Evolutionary conservation across 495 filamentous ascomycete genomes (phyloP), one percentile per base, ranked within the genome.

Genomic region (Oidiodendron maius): DNA sequence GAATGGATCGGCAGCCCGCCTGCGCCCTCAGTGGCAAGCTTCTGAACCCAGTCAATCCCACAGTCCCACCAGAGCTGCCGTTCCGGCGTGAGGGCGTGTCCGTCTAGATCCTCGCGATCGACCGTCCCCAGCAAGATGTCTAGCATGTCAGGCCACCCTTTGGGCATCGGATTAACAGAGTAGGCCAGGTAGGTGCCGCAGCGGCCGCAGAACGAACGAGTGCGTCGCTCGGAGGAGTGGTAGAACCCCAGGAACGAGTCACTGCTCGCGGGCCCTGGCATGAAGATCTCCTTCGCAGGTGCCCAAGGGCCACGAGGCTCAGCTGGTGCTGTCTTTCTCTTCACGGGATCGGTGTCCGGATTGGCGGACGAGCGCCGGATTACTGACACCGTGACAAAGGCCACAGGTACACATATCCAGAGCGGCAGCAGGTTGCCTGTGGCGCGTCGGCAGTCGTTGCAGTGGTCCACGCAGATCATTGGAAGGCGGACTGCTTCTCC

Each of bases 391-490:
- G 42, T 35, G 12, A 58, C 23, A 45, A 46, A 55, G n/a, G 17
- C 10, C 3, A 23, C 16, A 3, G 59, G 46, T 5, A 12, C 25
- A 17, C 37, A 25, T 2, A 50, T 11, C n/a, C 18, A 39, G 9
- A 28, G 8, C 3, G 23, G 13, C 2, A 66, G 46, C 11, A 62
- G 36, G 6, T 48, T 38, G 12, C 56, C 53, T 0, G 54, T 53
- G 16, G 56, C 59, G 13, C 30, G 34, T 3, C 64, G 58, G 35
- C 64, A 67, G 53, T 60, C 52, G 26, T 63, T 64, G 55, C 64
- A 65, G 47, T 64, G 59, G 40, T 59, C 52, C 12, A 55, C 40
- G 17, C 18, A 23, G 23, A 57, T 39, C 15, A 55, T 10, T 0
- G 63, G 61, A 6, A 62, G 25, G 11, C 50, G 52, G 16, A 36